Conservation (phyloP, 768 basidiomycete species). For the Xerocomellus amylosporus region DNA sequence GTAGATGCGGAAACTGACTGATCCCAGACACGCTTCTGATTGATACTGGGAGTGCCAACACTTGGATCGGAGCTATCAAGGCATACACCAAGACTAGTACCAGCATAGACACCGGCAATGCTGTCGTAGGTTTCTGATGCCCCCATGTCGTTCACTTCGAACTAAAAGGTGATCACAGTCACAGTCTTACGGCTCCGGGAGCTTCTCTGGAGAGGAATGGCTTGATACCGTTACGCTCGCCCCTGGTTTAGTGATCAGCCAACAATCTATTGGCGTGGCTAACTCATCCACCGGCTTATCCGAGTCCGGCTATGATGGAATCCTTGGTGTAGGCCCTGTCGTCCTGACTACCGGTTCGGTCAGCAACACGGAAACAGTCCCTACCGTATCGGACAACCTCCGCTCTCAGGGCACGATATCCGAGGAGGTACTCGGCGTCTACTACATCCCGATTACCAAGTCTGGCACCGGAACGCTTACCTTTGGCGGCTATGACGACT, state of each 20-base stretch:
- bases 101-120: constrained; percentile 20
- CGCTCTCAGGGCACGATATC: constrained; percentile 25
- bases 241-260: not conserved
- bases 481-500: constrained; percentile 24
- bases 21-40: constrained; percentile 26
- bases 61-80: not conserved
- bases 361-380: constrained; percentile 9
- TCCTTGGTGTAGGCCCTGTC: constrained; percentile 37
- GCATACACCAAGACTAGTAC: constrained; percentile 13
- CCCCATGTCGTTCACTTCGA: not conserved
- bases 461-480: constrained; percentile 21
- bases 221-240: constrained; percentile 9
- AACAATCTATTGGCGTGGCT: constrained; percentile 40
- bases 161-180: not conserved
- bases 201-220: constrained; percentile 13
- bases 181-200: constrained; percentile 2
- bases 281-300: constrained; percentile 20
- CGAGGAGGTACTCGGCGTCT: constrained; percentile 30
- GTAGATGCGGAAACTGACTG: not conserved
- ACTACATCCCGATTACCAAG: constrained; percentile 24
- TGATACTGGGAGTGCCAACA: constrained; percentile 34
- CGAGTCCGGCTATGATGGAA: constrained; percentile 33
- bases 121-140: constrained; percentile 11
- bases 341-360: constrained; percentile 31
- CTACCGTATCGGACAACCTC: constrained; percentile 38